phyloP scores from a whole-genome alignment of 495 filamentous ascomycete genomes.

The Penicillium lagena region DNA sequence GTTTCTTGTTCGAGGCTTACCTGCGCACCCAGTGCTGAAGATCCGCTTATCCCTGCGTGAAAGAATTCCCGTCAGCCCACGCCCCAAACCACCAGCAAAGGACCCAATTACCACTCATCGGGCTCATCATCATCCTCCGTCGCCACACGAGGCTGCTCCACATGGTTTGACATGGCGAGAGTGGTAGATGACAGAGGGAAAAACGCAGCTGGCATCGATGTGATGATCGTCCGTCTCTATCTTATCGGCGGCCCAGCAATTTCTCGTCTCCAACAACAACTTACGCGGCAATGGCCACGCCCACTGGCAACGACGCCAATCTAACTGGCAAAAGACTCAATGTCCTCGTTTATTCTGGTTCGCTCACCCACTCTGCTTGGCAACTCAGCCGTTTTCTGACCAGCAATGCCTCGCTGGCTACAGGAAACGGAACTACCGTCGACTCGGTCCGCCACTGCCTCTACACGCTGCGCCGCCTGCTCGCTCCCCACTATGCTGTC shows the following conservation, averaged over 20 bases:
- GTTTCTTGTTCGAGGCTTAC: conserved; percentile 37
- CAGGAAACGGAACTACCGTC: conserved; percentile 77
- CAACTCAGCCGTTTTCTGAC: conserved; percentile 21
- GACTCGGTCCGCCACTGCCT: conserved; percentile 87
- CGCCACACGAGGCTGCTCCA: conserved; percentile 25
- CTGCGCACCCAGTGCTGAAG: conserved; percentile 89
- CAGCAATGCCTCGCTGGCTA: conserved; percentile 8
- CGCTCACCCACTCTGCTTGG: conserved; percentile 13
- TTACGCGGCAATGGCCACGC: conserved; percentile 21
- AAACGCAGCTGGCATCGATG: conserved; percentile 10
- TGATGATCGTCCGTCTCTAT: conserved; percentile 3
- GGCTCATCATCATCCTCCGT: conserved; percentile 75
- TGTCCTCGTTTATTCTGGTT: conserved; percentile 83
- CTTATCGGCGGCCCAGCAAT: conserved; percentile 16
- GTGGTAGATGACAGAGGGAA: conserved; percentile 1
- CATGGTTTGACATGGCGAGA: conserved; percentile 33
- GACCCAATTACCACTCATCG: conserved; percentile 76
- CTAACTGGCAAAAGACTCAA: conserved; percentile 67
- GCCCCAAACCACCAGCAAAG: background rate
- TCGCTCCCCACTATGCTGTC: conserved; percentile 92
- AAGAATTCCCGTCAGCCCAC: conserved; percentile 5
- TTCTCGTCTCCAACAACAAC: conserved; percentile 8
- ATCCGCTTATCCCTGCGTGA: conserved; percentile 83
- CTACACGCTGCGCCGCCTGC: conserved; percentile 78
- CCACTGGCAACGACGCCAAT: conserved; percentile 26